A percentile compares a stretch with the other conserved stretches of the same genome.
phyloP scores from a whole-genome alignment of 139 green algal genomes.

The Chlorella sp. region DNA sequence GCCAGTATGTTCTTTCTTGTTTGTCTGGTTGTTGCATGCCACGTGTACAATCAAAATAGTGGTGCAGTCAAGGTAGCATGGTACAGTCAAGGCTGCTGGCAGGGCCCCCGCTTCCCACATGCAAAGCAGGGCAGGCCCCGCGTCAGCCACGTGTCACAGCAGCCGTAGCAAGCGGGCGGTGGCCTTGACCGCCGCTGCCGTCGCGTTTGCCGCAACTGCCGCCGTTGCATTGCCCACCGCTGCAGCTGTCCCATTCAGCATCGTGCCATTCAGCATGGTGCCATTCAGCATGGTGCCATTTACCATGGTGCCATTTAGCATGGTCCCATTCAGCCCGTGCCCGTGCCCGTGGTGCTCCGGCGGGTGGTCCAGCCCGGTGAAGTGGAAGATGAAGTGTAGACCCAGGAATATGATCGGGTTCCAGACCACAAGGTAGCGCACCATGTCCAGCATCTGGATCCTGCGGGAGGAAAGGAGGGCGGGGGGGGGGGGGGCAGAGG shows the following conservation, averaged over 20 bases:
- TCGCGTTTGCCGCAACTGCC: neutral
- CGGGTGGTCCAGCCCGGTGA: conserved; percentile 40
- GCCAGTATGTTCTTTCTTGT: too few relatives aligned
- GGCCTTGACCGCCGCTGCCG: neutral
- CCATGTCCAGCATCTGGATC: conserved; percentile 82
- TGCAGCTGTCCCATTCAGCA: conserved; percentile 2
- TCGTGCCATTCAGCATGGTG: neutral
- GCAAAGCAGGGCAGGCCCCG: too few relatives aligned
- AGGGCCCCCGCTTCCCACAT: too few relatives aligned
- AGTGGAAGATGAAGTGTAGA: conserved; percentile 65
- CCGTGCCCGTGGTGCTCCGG: conserved; percentile 18
- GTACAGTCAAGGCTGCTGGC: too few relatives aligned
- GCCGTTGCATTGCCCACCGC: conserved; percentile 12
- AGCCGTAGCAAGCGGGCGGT: neutral
- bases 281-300: conserved; percentile 4
- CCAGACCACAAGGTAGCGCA: conserved; percentile 83
- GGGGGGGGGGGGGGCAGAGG: neutral
- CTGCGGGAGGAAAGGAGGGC: conserved; percentile 27
- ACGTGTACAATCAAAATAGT: too few relatives aligned
- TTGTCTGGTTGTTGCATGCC: too few relatives aligned
- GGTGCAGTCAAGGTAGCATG: too few relatives aligned
- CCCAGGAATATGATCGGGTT: conserved; percentile 71
- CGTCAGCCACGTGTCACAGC: neutral
- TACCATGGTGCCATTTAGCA: neutral
- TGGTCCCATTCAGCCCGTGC: neutral